Base-by-base conservation (phyloP, 2,329 filamentous ascomycete genomes). In the Exophiala phaeomuriformis region DNA sequence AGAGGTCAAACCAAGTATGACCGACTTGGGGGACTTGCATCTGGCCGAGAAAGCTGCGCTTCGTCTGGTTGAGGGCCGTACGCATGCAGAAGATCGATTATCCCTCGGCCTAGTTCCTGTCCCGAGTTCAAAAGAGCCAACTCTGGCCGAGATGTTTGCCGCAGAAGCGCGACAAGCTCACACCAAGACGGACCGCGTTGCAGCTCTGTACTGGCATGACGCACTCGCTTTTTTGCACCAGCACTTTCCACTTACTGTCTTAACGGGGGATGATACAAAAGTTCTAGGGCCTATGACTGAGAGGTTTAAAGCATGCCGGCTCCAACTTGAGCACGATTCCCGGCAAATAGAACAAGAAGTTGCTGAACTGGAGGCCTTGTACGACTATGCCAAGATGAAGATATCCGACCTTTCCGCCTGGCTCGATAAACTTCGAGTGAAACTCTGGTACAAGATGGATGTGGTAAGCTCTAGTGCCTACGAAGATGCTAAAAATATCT, bases 391-490 rank as follows among this genome's bases (percentile, higher is more conserved):
- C 9, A 52, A 35, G 41, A 51, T 52, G 8, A 52, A 47, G 19
- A 31, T 61, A 32, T 50, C 51, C 6, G 77, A 81, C 3, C 87
- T 89, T 80, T 86, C 88, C 77, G 77, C 77, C 54, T 81, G 82
- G 3, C 77, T 93, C 36, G 81, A 84, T 53, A 83, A 85, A 27
- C 77, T 96, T 37, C 82, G 93, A 40, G 88, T 95, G 68, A 97
- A 97, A 75, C 95, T 97, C 88, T 98, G 93, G 93, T 98, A 95
- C 67, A 87, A 93, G 56, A 91, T 88, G 1, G 90, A 96, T 68
- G 90, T 97, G 30, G 85, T 88, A 58, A 90, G 91, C 64, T 96
- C 93, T 3, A 86, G 84, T 46, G 82, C 84, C 6, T 97, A 96
- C 64, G 88, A 93, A 56, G 86, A 94, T 62, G 89, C 88, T 37